Evolutionary conservation across 768 basidiomycete genomes (phyloP).

Genomic region (Hypholoma fasciculare): DNA sequence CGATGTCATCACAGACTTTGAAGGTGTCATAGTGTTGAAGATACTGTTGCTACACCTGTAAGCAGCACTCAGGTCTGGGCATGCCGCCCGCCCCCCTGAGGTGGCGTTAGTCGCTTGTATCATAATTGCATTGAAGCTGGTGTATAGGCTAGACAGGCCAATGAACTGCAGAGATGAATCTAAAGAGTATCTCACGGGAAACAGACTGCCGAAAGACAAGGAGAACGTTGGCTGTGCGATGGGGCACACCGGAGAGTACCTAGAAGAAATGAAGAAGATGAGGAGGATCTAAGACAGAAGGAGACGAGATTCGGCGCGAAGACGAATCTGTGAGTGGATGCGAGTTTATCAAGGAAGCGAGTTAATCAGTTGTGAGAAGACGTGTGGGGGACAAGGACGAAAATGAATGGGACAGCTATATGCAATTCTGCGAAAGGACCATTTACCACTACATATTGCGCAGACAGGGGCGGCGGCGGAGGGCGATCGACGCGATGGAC

Average conservation of each 20-base stretch:
- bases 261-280: conserved; percentile 39
- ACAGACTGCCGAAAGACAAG: conserved; percentile 42
- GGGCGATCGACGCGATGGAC: conserved; percentile 7
- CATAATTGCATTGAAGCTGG: conserved; percentile 78
- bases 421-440: conserved; percentile 68
- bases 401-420: conserved; percentile 58
- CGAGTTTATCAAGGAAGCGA: not conserved
- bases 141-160: conserved; percentile 77
- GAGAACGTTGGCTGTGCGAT: conserved; percentile 66
- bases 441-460: too few relatives aligned
- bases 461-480: conserved; percentile 12
- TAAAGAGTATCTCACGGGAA: conserved; percentile 2
- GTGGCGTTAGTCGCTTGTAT: conserved; percentile 56
- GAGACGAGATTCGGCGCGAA: conserved; percentile 42
- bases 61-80: too few relatives aligned
- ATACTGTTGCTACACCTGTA: too few relatives aligned
- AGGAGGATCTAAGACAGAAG: conserved; percentile 28
- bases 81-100: conserved; percentile 61
- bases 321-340: conserved; percentile 43
- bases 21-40: too few relatives aligned
- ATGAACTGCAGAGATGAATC: conserved; percentile 4
- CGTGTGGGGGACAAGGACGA: conserved; percentile 52
- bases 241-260: conserved; percentile 49
- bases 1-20: too few relatives aligned
- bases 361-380: conserved; percentile 36